Evolutionary conservation across 768 basidiomycete genomes (phyloP), one percentile per base, ranked within the genome.

Genomic region (Podaxis sp.): DNA sequence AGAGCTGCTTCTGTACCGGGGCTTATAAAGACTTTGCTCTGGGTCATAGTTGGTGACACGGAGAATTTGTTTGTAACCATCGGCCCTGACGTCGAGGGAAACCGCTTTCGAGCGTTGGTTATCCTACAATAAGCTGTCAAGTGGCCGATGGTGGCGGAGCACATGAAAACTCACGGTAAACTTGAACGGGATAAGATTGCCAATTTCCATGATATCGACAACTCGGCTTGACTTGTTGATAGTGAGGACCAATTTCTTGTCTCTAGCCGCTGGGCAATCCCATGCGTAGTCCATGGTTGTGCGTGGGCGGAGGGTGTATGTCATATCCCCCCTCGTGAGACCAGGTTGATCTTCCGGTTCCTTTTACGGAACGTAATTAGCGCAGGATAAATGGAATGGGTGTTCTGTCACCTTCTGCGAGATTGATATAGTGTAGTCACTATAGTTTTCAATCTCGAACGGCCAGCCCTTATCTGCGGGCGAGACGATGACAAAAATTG

Each of bases 141-240:
- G 22, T 40, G 15, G 17, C 52, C 46, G 33, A 61, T 40, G n/a
- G 5, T 36, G 13, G 36, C 38, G 38, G 52, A 52, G 38, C 28
- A 60, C 15, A 26, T 24, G 24, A 22, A 22, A 33, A 77, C 86
- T 64, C 67, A 93, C 93, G 52, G 79, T 77, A 71, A 96, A 93
- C 72, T 85, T 93, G 81, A 96, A 96, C 1, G 97, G 97, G 12
- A 92, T 75, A 5, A 96, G 83, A 66, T 91, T 85, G 28, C 97
- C 97, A 22, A 99, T 99, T 74, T 98, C 97, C 88, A 96, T 89
- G 64, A 96, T 88, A 71, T 99, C 96, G 56, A 99, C 79, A 22
- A 80, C 73, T 30, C 93, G 84, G 11, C 83, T 84, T 58, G 84
- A 75, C 24, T 83, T 82, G 48, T 87, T 87, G 54, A 88, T 81